phyloP scores from a whole-genome alignment of 495 filamentous ascomycete genomes.

The Sphaerosporella brunnea region DNA sequence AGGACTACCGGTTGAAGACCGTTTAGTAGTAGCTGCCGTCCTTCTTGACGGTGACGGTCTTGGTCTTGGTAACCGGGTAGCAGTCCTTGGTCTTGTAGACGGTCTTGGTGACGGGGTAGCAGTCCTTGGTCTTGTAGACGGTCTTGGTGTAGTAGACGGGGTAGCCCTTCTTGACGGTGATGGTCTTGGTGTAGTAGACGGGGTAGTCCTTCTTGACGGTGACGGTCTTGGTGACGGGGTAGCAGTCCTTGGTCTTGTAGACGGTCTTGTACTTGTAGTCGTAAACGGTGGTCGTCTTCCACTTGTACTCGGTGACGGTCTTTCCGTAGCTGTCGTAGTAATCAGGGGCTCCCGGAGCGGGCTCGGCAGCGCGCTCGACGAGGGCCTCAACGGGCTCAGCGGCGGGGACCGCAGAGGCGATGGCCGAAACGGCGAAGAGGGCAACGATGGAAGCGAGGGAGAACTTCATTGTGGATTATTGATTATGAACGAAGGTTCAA shows the following conservation, averaged over 20 bases:
- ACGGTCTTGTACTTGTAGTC: constrained; percentile 1
- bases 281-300: neutral
- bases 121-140: neutral
- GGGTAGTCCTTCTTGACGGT: neutral
- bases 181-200: neutral
- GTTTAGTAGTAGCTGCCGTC: neutral
- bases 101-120: neutral
- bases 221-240: neutral
- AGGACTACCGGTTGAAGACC: too few relatives aligned
- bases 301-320: neutral
- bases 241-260: neutral
- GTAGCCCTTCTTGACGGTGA: neutral
- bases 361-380: constrained; percentile 4
- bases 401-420: neutral
- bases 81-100: neutral
- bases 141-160: neutral
- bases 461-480: constrained; percentile 6
- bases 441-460: constrained; percentile 5
- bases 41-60: neutral
- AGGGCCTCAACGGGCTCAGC: neutral
- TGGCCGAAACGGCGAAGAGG: neutral
- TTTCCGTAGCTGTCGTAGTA: neutral
- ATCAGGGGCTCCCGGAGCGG: neutral
- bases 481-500: neutral
- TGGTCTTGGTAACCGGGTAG: constrained; percentile 1